phyloP scores from a whole-genome alignment of 768 basidiomycete genomes.

The Boletus pseudo-olivaceus region DNA sequence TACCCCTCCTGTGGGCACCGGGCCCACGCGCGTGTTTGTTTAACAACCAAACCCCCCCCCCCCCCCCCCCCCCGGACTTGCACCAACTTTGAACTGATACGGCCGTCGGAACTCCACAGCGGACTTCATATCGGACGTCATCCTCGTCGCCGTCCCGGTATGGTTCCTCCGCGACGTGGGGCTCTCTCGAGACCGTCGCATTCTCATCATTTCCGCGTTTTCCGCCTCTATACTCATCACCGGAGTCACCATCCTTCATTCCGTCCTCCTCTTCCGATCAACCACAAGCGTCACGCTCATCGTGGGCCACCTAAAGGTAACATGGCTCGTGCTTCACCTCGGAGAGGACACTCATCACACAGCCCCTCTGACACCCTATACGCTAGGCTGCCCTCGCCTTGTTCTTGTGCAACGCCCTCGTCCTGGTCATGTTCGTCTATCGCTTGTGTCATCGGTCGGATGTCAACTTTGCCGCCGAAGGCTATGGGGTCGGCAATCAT shows the following conservation, averaged over 20 bases:
- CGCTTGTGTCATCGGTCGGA: conserved; percentile 4
- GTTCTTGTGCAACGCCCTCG: conserved; percentile 21
- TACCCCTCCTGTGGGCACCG: too few relatives aligned
- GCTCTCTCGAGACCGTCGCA: conserved; percentile 15
- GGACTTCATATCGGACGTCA: conserved; percentile 20
- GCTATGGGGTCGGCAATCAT: neutral
- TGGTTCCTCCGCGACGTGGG: conserved; percentile 14
- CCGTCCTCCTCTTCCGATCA: conserved; percentile 16
- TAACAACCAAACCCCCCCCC: too few relatives aligned
- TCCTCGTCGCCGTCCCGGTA: conserved; percentile 16
- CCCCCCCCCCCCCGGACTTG: neutral
- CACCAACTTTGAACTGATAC: neutral
- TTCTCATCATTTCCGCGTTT: conserved; percentile 21
- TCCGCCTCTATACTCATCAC: conserved; percentile 23
- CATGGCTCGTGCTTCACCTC: neutral
- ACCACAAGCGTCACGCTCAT: conserved; percentile 1
- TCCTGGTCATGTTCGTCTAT: conserved; percentile 17
- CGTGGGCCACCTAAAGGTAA: conserved; percentile 27
- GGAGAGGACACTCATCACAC: neutral
- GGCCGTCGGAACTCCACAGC: conserved; percentile 8
- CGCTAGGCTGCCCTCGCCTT: conserved; percentile 18
- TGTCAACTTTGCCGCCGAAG: neutral
- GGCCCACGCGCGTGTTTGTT: too few relatives aligned
- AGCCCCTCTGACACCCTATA: neutral
- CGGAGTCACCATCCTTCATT: conserved; percentile 21